Base-by-base conservation (phyloP, 2,329 filamentous ascomycete species). In the Fusarium protoensiforme region DNA sequence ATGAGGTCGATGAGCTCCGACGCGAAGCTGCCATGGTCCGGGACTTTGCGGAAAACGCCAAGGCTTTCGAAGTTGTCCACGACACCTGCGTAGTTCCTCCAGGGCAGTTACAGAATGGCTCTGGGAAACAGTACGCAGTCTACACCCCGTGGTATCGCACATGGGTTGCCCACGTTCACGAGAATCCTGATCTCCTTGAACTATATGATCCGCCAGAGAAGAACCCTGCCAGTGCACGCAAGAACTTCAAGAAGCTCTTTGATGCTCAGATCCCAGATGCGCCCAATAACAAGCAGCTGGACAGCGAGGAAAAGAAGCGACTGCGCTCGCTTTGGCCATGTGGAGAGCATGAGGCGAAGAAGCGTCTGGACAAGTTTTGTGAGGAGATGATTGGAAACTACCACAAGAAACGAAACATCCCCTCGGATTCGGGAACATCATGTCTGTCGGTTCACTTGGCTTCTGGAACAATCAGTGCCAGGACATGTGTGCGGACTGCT, bases 1-100 rank as follows among this genome's bases (percentile, higher is more conserved):
- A 97, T 77, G 95, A 98, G 80, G 94, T 97, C 0, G 95, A 98
- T 78, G 95, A 98, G 83, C 83, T 98, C 66, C 87, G 95, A 48
- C 87, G 95, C 7, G 95, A 98, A 77, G 90, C 91, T 1, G 85
- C 85, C 31, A 83, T 97, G 77, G 87, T 94, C 1, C 87, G 84
- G 31, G 81, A 86, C 43, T 89, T 92, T 68, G 82, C 92, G 1
- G 86, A 90, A 18, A 88, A 88, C 14, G 92, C 89, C 0, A 89
- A 96, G 54, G 86, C 88, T 2, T 91, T 97, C 74, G 87, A 92
- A n/a, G 88, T 92, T 0, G 86, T 92, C 2, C 93, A 95, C 68
- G 95, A 98, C 81, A 94, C 93, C 6, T 96, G 94, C 73, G 90
- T 97, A 1, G 94, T 98, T 0, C 87, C 91, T 0, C 95, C 95